Percentiles rank a stretch among this genome's conserved stretches.
Conservation (phyloP, 192 early-diverging fungal species). For the Polychytrium aggregatum region DNA sequence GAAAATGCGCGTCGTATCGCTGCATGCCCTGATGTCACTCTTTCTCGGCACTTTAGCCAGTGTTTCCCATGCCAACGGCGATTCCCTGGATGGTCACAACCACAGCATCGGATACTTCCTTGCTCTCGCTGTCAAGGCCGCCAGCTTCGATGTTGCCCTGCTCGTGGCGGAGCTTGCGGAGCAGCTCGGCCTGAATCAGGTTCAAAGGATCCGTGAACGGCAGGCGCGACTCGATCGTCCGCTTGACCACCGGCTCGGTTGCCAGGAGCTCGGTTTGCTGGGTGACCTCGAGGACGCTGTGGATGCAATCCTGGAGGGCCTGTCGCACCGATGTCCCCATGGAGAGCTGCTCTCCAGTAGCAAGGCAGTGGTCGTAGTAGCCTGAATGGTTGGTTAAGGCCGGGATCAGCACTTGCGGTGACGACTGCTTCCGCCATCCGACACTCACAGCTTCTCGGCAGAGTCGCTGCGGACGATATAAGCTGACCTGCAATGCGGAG, state of each 20-base stretch:
- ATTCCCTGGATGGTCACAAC: slow-evolving; percentile 22
- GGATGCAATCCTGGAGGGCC: slow-evolving; percentile 3
- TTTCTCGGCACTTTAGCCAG: too few species aligned
- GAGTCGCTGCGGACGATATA: too few species aligned
- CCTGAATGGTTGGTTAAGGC: too few species aligned
- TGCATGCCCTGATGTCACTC: too few species aligned
- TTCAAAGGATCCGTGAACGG: slow-evolving; percentile 22
- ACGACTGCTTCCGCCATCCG: too few species aligned
- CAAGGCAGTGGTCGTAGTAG: slow-evolving; percentile 18
- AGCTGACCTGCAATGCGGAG: slow-evolving; percentile 7
- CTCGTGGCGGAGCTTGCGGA: slow-evolving; percentile 5
- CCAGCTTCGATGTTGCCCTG: slow-evolving; percentile 11
- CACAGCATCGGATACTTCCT: slow-evolving; percentile 11
- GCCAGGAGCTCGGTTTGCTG: slow-evolving; percentile 6
- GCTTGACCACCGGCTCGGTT: slow-evolving; percentile 20
- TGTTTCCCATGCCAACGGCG: slow-evolving; percentile 8
- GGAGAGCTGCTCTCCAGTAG: not conserved
- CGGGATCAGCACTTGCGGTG: too few species aligned
- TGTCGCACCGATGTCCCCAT: slow-evolving; percentile 10
- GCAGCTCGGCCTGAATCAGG: slow-evolving; percentile 16
- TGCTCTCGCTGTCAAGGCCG: slow-evolving; percentile 2
- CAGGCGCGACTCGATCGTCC: slow-evolving; percentile 19
- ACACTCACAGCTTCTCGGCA: too few species aligned
- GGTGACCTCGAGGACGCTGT: slow-evolving; percentile 9
- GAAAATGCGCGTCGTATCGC: too few species aligned